Evolutionary conservation across 2,329 filamentous ascomycete genomes (phyloP).

Genomic region (Cercospora berteroae): DNA sequence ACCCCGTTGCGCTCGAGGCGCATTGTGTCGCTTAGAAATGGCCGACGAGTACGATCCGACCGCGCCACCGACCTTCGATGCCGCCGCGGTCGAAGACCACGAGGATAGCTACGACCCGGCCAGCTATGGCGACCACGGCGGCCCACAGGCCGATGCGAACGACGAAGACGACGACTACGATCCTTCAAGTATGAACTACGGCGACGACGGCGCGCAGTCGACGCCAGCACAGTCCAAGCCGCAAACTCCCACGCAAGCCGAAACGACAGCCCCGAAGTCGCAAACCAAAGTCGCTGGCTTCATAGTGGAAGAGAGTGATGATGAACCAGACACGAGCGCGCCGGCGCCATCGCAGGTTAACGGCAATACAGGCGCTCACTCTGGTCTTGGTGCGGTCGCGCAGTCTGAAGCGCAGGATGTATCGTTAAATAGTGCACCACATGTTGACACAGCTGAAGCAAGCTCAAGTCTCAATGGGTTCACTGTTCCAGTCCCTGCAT

Average conservation of each 20-base stretch:
- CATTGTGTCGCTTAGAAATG: slow-evolving; percentile 37
- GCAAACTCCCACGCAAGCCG: slow-evolving; percentile 37
- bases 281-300: slow-evolving; percentile 49
- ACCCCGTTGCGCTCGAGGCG: slow-evolving; percentile 1
- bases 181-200: slow-evolving; percentile 35
- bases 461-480: slow-evolving; percentile 39
- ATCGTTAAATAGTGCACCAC: slow-evolving; percentile 55
- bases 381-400: slow-evolving; percentile 29
- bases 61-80: slow-evolving; percentile 28
- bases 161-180: slow-evolving; percentile 39
- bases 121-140: slow-evolving; percentile 18
- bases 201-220: slow-evolving; percentile 15
- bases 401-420: slow-evolving; percentile 50
- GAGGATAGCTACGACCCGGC: slow-evolving; percentile 39
- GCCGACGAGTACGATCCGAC: slow-evolving; percentile 45
- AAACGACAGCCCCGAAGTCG: slow-evolving; percentile 37
- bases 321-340: slow-evolving; percentile 46
- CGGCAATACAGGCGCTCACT: slow-evolving; percentile 29
- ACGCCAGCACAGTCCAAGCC: slow-evolving; percentile 13
- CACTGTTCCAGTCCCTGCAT: slow-evolving; percentile 33
- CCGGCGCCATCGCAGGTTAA: slow-evolving; percentile 31
- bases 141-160: slow-evolving; percentile 25
- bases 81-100: slow-evolving; percentile 27
- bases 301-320: slow-evolving; percentile 62
- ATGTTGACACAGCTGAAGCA: slow-evolving; percentile 36